phyloP scores from a whole-genome alignment of 257 asterid species.

The Mentha longifolia region DNA sequence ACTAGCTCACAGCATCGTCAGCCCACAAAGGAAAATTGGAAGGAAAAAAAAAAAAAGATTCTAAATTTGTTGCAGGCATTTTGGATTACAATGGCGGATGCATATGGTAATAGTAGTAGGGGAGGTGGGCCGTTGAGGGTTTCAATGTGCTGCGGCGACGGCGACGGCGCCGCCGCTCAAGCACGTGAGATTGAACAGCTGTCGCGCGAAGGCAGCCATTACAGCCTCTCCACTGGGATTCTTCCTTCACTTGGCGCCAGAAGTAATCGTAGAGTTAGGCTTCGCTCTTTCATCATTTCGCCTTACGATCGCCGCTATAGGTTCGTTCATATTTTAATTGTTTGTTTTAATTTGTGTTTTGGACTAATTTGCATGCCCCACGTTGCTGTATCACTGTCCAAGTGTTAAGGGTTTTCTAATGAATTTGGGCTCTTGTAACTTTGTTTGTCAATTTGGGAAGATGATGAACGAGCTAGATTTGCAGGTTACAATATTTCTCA shows the following conservation, averaged over 20 bases:
- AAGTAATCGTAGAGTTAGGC: slow-evolving; percentile 56
- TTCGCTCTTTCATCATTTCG: slow-evolving; percentile 50
- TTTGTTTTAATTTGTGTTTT: slow-evolving; percentile 3
- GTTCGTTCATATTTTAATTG: slow-evolving; percentile 29
- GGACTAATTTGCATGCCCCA: slow-evolving; percentile 28
- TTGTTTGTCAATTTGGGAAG: not conserved
- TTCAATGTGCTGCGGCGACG: slow-evolving; percentile 54
- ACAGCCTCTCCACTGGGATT: slow-evolving; percentile 61
- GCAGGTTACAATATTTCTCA: not conserved
- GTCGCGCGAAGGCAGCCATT: slow-evolving; percentile 61
- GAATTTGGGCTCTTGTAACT: not conserved
- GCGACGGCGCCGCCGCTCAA: slow-evolving; percentile 41
- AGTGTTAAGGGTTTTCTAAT: not conserved
- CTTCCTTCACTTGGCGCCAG: slow-evolving; percentile 75
- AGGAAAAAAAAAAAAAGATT: not conserved
- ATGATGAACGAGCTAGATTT: not conserved
- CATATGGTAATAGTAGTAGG: slow-evolving; percentile 27
- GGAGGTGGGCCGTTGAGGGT: slow-evolving; percentile 40
- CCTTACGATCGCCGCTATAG: slow-evolving; percentile 73
- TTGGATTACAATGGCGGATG: slow-evolving; percentile 39
- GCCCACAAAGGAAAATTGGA: not conserved
- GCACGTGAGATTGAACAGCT: slow-evolving; percentile 57
- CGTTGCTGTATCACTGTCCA: not conserved
- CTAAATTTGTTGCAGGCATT: not conserved
- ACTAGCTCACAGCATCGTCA: not conserved